These are phyloP conservation scores for Microcyclosporella mali DNA, from an alignment of 2,329 filamentous ascomycete genomes.

Conservation along the genomic window DNA sequence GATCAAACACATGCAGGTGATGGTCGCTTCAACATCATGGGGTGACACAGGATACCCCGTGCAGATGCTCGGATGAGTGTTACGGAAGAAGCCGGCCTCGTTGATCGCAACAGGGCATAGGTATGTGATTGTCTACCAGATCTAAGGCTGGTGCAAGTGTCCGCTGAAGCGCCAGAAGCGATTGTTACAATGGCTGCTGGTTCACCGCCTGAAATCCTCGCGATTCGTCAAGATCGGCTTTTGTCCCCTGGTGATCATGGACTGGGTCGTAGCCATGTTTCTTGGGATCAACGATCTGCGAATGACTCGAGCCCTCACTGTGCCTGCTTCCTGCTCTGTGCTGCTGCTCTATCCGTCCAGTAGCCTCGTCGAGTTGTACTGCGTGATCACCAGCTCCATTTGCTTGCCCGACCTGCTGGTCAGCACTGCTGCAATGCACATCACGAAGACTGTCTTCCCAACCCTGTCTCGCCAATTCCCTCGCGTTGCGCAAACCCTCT, in stretches of 20 bases:
- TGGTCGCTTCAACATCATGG: constrained; percentile 1
- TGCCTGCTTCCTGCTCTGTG: too few relatives aligned
- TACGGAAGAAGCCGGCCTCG: not conserved
- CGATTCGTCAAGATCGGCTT: not conserved
- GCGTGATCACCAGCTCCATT: not conserved
- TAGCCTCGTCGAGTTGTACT: not conserved
- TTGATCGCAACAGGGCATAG: not conserved
- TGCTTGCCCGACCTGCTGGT: not conserved
- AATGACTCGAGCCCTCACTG: not conserved
- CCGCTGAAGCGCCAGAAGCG: too few relatives aligned
- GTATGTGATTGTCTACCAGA: not conserved
- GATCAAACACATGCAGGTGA: constrained; percentile 10
- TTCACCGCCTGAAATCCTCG: constrained; percentile 18
- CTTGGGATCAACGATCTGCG: constrained; percentile 1
- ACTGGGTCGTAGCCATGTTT: constrained; percentile 11
- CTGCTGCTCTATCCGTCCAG: not conserved
- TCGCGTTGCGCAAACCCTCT: constrained; percentile 27
- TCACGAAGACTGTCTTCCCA: constrained; percentile 21
- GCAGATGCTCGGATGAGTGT: too few relatives aligned
- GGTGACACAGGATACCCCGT: not conserved
- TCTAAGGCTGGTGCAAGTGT: not conserved
- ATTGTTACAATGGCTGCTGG: too few relatives aligned
- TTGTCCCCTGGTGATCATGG: constrained; percentile 4
- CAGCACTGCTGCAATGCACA: not conserved
- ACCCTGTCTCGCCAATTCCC: constrained; percentile 27